Evolutionary conservation across 1,284 basidiomycete genomes (phyloP).

Genomic region (Anthracocystis setariae): DNA sequence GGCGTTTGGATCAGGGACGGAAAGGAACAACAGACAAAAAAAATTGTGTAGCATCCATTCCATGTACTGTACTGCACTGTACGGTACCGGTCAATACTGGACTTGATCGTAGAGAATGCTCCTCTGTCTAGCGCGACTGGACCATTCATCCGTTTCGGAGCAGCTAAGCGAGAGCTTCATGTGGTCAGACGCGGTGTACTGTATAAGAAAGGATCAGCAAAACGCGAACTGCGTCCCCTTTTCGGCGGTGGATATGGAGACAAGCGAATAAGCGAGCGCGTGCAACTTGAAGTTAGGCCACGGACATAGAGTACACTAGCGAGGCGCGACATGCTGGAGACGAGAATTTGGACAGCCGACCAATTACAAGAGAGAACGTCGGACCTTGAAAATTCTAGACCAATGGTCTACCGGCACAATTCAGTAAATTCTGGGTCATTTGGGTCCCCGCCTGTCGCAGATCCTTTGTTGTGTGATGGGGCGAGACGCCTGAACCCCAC

Average conservation of each 20-base stretch:
- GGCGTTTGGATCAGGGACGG: too few relatives aligned
- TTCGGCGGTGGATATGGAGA: neutral
- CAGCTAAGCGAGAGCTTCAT: neutral
- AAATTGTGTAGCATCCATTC: too few relatives aligned
- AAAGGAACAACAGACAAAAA: too few relatives aligned
- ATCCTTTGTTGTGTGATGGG: neutral
- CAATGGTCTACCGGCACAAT: conserved; percentile 10
- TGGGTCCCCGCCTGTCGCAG: conserved; percentile 25
- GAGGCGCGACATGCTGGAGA: neutral
- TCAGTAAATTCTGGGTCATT: conserved; percentile 9
- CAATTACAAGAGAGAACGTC: conserved; percentile 9
- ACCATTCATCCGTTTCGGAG: neutral
- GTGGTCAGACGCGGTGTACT: neutral
- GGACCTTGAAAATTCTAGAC: conserved; percentile 31
- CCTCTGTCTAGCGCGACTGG: conserved; percentile 1
- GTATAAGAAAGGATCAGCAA: neutral
- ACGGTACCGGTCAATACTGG: too few relatives aligned
- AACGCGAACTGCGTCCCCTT: neutral
- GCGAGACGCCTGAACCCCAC: neutral
- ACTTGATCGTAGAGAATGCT: neutral
- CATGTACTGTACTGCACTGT: too few relatives aligned
- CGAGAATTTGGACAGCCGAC: conserved; percentile 3
- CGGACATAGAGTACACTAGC: neutral
- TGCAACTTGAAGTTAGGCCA: neutral
- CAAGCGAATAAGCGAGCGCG: conserved; percentile 2